These are phyloP conservation scores for Diddensiella caesifluorescens DNA, from an alignment of 805 yeast species.

Conservation along the genomic window DNA sequence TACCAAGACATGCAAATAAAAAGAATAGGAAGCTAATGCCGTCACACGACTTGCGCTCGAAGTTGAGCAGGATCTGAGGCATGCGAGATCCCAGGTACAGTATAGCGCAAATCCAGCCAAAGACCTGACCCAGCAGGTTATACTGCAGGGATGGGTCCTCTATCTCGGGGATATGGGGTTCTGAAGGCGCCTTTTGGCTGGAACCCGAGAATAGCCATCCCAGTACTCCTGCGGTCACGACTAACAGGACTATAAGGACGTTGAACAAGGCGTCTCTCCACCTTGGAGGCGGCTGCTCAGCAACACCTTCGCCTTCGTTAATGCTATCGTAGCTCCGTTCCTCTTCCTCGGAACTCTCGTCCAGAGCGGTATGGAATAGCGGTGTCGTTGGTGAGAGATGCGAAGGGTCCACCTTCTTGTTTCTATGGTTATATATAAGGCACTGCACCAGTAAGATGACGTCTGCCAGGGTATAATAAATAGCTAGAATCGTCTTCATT, in stretches of 20 bases:
- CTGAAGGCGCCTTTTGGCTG: slow-evolving; percentile 37
- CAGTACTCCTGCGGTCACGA: slow-evolving; percentile 70
- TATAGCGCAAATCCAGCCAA: slow-evolving; percentile 61
- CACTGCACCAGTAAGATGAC: slow-evolving; percentile 79
- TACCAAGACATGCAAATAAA: slow-evolving; percentile 91
- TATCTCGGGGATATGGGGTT: slow-evolving; percentile 27
- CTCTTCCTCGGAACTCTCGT: background rate
- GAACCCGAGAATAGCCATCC: slow-evolving; percentile 74
- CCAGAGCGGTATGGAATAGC: slow-evolving; percentile 41
- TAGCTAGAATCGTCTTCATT: slow-evolving; percentile 61
- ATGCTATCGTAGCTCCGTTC: background rate
- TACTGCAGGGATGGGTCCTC: slow-evolving; percentile 42
- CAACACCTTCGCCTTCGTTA: slow-evolving; percentile 12
- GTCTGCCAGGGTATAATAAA: slow-evolving; percentile 91
- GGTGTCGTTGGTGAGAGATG: slow-evolving; percentile 90
- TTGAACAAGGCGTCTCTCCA: slow-evolving; percentile 23
- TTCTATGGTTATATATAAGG: slow-evolving; percentile 64
- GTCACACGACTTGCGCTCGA: slow-evolving; percentile 83
- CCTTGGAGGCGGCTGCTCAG: slow-evolving; percentile 12
- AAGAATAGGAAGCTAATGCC: slow-evolving; percentile 93
- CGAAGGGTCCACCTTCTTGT: slow-evolving; percentile 55
- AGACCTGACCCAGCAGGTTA: slow-evolving; percentile 76
- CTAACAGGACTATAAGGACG: slow-evolving; percentile 54
- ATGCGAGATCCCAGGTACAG: slow-evolving; percentile 72
- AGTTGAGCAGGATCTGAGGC: slow-evolving; percentile 87